Conservation (phyloP, 1,139 yeast species). For the Saccharomyces pastorianus region DNA sequence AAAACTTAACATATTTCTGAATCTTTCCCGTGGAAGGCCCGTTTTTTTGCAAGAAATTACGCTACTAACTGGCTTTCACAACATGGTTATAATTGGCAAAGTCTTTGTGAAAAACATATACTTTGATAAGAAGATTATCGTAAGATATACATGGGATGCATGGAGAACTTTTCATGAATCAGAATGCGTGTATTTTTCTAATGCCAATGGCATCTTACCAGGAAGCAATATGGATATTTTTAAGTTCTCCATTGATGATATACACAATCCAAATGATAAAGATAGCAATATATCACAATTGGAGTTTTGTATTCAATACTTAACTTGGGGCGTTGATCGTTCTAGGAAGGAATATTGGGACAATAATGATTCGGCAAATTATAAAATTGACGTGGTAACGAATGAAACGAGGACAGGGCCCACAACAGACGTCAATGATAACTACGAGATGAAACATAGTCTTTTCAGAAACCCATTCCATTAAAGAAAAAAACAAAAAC, state of each 20-base stretch:
- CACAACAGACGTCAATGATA: background rate
- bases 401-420: background rate
- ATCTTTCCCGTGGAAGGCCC: constrained; percentile 14
- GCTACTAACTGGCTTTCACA: constrained; percentile 5
- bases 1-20: constrained; percentile 17
- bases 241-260: constrained; percentile 21
- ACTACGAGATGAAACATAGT: background rate
- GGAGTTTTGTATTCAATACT: constrained; percentile 21
- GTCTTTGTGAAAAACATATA: constrained; percentile 21
- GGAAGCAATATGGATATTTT: constrained; percentile 23
- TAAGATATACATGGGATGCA: constrained; percentile 19
- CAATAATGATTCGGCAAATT: constrained; percentile 19
- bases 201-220: constrained; percentile 18
- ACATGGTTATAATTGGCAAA: constrained; percentile 13
- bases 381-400: constrained; percentile 11
- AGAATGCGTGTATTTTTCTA: constrained; percentile 21
- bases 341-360: constrained; percentile 20
- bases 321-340: constrained; percentile 13
- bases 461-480: background rate
- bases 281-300: constrained; percentile 7
- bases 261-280: constrained; percentile 8
- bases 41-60: constrained; percentile 18
- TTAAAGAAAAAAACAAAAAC: background rate
- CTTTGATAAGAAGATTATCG: constrained; percentile 20
- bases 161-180: constrained; percentile 20